Conservation (phyloP, 169 alveolate species). For the Cytauxzoon felis region DNA sequence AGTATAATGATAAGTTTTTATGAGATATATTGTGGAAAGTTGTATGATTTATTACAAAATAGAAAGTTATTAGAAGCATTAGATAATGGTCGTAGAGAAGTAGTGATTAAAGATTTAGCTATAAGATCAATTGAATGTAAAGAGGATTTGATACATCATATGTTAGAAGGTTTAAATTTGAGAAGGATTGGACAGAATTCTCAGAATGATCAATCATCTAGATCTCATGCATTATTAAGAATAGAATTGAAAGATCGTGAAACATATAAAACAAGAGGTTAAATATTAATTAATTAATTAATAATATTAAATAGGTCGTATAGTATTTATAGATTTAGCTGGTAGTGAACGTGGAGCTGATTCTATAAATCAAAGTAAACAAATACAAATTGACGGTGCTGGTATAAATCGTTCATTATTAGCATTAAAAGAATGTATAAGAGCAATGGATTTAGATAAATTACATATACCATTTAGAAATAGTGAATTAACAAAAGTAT, state of each 20-base stretch:
- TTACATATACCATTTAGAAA: slow-evolving; percentile 98
- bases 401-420: slow-evolving; percentile 96
- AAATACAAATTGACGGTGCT: slow-evolving; percentile 97
- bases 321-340: slow-evolving; percentile 96
- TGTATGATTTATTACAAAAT: slow-evolving; percentile 95
- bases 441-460: slow-evolving; percentile 97
- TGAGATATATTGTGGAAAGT: slow-evolving; percentile 98
- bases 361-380: slow-evolving; percentile 90
- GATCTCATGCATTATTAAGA: slow-evolving; percentile 98
- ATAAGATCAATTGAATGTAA: slow-evolving; percentile 81
- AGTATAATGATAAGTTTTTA: slow-evolving; percentile 91
- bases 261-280: slow-evolving; percentile 62
- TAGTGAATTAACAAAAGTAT: slow-evolving; percentile 91
- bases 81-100: slow-evolving; percentile 90
- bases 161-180: slow-evolving; percentile 81
- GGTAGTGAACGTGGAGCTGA: slow-evolving; percentile 99
- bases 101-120: slow-evolving; percentile 89
- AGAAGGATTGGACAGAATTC: slow-evolving; percentile 95
- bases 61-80: slow-evolving; percentile 80
- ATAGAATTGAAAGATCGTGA: slow-evolving; percentile 82
- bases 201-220: slow-evolving; percentile 94
- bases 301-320: slow-evolving; percentile 75
- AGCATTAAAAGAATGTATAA: slow-evolving; percentile 98
- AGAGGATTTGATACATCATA: slow-evolving; percentile 85
- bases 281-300: not conserved